Evolutionary conservation across 2,329 filamentous ascomycete species (phyloP).

Genomic region (Pseudocercospora fuligena): DNA sequence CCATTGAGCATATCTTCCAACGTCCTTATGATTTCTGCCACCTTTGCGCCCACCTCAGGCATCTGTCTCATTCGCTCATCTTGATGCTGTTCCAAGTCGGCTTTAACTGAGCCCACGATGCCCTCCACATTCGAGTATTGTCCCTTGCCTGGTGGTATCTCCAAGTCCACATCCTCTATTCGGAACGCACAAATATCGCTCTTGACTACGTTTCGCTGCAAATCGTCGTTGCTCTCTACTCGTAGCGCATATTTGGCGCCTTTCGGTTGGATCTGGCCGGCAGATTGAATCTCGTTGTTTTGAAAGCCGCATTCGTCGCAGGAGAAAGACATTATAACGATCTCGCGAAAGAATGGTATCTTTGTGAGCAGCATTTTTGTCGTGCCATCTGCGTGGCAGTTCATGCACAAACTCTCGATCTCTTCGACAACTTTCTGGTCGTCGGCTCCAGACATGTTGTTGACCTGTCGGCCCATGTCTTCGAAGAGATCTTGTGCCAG

Average conservation of each 20-base stretch:
- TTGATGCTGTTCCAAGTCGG: conserved; percentile 82
- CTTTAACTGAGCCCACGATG: conserved; percentile 75
- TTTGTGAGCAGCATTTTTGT: conserved; percentile 87
- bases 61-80: conserved; percentile 76
- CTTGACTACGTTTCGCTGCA: conserved; percentile 88
- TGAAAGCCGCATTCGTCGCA: conserved; percentile 88
- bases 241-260: conserved; percentile 83
- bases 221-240: conserved; percentile 72
- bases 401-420: conserved; percentile 61
- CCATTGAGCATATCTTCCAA: conserved; percentile 78
- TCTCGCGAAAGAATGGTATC: conserved; percentile 96
- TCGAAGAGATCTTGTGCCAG: conserved; percentile 56
- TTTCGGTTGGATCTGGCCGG: conserved; percentile 87
- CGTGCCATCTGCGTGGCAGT: conserved; percentile 65
- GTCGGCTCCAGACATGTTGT: conserved; percentile 45
- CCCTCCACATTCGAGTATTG: conserved; percentile 95
- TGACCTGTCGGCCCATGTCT: conserved; percentile 57
- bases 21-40: conserved; percentile 75
- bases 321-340: conserved; percentile 95
- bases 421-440: conserved; percentile 57
- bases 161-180: conserved; percentile 88
- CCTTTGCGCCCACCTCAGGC: conserved; percentile 78
- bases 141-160: conserved; percentile 88
- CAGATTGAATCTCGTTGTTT: conserved; percentile 93
- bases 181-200: conserved; percentile 84